phyloP scores from a whole-genome alignment of 2,329 filamentous ascomycete species.

The Sclerotinia nivalis region DNA sequence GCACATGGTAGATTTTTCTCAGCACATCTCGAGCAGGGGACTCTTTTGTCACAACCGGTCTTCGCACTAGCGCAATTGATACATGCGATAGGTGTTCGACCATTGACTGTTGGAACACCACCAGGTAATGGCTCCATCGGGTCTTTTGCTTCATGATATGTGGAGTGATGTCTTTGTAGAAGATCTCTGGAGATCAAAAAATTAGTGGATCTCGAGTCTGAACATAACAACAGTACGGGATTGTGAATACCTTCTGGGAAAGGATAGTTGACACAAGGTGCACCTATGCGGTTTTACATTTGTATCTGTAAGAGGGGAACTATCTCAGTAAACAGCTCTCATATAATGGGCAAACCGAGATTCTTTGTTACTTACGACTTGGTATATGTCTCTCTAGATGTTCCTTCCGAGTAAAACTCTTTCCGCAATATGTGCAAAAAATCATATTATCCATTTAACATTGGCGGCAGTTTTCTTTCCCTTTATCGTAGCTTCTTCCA shows the following conservation, averaged over 20 bases:
- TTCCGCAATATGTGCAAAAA: conserved; percentile 56
- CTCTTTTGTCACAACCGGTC: conserved; percentile 53
- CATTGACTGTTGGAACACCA: conserved; percentile 46
- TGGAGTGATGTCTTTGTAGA: conserved; percentile 52
- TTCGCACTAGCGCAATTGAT: conserved; percentile 53
- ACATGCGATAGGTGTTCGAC: conserved; percentile 51
- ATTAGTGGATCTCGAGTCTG: conserved; percentile 28
- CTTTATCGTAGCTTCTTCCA: conserved; percentile 20
- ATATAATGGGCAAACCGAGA: neutral
- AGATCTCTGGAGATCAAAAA: conserved; percentile 47
- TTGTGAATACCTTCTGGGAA: conserved; percentile 49
- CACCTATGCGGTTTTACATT: conserved; percentile 57
- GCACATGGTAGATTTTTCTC: conserved; percentile 52
- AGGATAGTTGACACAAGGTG: conserved; percentile 51
- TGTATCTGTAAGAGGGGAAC: conserved; percentile 46
- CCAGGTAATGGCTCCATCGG: conserved; percentile 48
- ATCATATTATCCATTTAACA: conserved; percentile 42
- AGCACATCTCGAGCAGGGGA: conserved; percentile 51
- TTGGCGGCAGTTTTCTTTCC: neutral
- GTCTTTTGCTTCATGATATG: conserved; percentile 53
- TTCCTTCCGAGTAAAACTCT: conserved; percentile 56
- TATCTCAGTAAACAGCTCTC: neutral
- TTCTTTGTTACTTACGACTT: conserved; percentile 46
- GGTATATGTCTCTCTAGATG: conserved; percentile 58
- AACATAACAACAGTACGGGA: neutral